Evolutionary conservation across 495 filamentous ascomycete genomes (phyloP).

Genomic region (Tuber melanosporum): DNA sequence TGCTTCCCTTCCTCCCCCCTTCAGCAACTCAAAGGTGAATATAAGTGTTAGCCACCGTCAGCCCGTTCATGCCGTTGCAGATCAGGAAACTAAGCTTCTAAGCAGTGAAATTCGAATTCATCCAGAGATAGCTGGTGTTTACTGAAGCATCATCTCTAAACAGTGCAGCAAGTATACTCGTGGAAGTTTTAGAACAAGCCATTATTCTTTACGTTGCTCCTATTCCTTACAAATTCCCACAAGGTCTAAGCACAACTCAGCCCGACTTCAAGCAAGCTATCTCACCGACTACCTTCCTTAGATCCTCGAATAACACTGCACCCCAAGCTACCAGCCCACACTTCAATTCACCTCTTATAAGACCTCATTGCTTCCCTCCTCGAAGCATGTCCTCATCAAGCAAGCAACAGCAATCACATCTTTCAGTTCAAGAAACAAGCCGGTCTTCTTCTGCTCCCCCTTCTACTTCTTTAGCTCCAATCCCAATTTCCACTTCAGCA

Average conservation of each 20-base stretch:
- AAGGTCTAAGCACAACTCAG: not conserved
- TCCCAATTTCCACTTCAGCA: conserved; percentile 5
- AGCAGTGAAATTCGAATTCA: not conserved
- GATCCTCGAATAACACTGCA: not conserved
- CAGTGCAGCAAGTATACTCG: not conserved
- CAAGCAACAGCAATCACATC: conserved; percentile 21
- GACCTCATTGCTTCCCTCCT: not conserved
- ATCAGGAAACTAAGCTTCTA: not conserved
- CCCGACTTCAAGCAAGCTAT: not conserved
- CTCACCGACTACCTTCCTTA: not conserved
- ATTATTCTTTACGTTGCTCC: not conserved
- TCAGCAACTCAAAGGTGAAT: not conserved
- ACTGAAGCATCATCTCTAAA: not conserved
- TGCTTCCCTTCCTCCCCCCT: not conserved
- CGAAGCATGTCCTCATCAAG: conserved; percentile 19
- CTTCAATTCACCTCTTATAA: not conserved
- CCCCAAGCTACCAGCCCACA: not conserved
- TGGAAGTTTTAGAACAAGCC: not conserved
- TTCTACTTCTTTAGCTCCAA: conserved; percentile 8
- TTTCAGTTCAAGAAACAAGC: conserved; percentile 21
- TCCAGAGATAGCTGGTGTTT: not conserved
- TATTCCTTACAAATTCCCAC: not conserved
- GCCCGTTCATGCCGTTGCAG: not conserved
- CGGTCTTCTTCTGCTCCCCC: conserved; percentile 25
- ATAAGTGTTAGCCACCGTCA: not conserved